phyloP scores from a whole-genome alignment of 2,329 filamentous ascomycete species.

The Xylaria sp. region DNA sequence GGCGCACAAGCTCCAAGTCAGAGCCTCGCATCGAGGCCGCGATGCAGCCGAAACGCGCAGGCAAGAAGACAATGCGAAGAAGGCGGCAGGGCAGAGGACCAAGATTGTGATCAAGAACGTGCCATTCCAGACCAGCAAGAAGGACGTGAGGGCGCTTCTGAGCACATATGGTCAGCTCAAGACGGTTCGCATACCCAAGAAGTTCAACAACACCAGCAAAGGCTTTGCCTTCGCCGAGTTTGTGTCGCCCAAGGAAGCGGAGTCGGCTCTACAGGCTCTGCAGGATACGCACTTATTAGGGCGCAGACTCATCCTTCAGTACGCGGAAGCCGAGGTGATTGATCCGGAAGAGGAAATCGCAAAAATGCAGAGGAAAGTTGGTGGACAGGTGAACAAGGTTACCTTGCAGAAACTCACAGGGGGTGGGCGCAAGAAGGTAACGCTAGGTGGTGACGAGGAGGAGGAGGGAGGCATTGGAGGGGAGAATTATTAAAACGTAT shows the following conservation, averaged over 20 bases:
- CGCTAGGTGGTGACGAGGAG: conserved; percentile 73
- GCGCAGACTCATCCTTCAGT: conserved; percentile 86
- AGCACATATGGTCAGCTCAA: conserved; percentile 89
- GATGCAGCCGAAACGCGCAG: conserved; percentile 87
- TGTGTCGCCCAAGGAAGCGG: conserved; percentile 84
- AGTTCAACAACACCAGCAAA: conserved; percentile 84
- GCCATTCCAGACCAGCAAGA: conserved; percentile 92
- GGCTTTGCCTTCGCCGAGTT: conserved; percentile 98
- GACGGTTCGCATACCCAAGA: conserved; percentile 91
- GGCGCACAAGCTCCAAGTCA: conserved; percentile 81
- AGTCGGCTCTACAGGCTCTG: conserved; percentile 87
- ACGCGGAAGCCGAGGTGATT: conserved; percentile 82
- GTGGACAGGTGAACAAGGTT: conserved; percentile 86
- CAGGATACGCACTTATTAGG: conserved; percentile 93
- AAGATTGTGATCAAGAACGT: conserved; percentile 99
- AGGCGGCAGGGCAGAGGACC: conserved; percentile 73
- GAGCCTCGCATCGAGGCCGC: conserved; percentile 81
- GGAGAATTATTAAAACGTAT: conserved; percentile 31
- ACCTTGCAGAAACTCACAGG: conserved; percentile 86
- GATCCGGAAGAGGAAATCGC: conserved; percentile 96
- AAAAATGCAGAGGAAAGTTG: conserved; percentile 96
- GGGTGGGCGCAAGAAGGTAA: conserved; percentile 84
- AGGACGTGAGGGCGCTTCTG: conserved; percentile 85
- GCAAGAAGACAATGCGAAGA: conserved; percentile 82
- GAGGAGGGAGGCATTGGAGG: conserved; percentile 54